Conservation (phyloP, 2,329 filamentous ascomycete species). For the Aureobasidium pullulans region DNA sequence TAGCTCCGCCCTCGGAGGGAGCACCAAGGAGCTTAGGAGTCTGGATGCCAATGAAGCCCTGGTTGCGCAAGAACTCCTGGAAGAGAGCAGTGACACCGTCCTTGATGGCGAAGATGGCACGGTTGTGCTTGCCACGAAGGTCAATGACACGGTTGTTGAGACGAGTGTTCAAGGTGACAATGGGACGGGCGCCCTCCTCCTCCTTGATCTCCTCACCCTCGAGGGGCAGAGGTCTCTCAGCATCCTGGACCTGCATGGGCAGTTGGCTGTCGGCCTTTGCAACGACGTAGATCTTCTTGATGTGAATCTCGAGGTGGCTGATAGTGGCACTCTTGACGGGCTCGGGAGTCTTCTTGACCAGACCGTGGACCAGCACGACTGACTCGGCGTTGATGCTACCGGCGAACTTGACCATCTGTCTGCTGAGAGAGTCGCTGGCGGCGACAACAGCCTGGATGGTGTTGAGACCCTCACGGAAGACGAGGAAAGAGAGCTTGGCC, state of each 20-base stretch:
- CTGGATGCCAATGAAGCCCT: conserved; percentile 76
- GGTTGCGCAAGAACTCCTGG: conserved; percentile 66
- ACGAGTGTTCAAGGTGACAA: conserved; percentile 74
- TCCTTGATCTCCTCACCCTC: conserved; percentile 44
- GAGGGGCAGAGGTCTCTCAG: conserved; percentile 41
- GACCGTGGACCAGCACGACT: conserved; percentile 72
- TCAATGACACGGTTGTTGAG: conserved; percentile 91
- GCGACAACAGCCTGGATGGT: conserved; percentile 75
- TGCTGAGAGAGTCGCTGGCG: conserved; percentile 56
- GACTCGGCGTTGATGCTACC: conserved; percentile 69
- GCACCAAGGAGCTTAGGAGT: conserved; percentile 84
- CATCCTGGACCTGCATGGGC: conserved; percentile 52
- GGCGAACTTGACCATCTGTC: conserved; percentile 93
- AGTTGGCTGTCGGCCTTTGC: conserved; percentile 54
- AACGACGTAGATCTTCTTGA: conserved; percentile 75
- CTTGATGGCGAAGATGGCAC: conserved; percentile 71
- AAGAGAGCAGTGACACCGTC: conserved; percentile 63
- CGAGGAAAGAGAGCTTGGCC: conserved; percentile 85
- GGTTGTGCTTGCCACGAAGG: conserved; percentile 82
- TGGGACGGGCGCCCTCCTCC: conserved; percentile 51
- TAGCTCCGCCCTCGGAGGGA: conserved; percentile 85
- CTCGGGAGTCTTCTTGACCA: conserved; percentile 73
- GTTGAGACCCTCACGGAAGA: conserved; percentile 68
- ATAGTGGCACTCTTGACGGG: conserved; percentile 84
- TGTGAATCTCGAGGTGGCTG: conserved; percentile 74